Percentiles rank a stretch among this genome's conserved stretches.
Evolutionary conservation across 106 monocot species (phyloP).

Genomic region (Apostasia shenzhenica): DNA sequence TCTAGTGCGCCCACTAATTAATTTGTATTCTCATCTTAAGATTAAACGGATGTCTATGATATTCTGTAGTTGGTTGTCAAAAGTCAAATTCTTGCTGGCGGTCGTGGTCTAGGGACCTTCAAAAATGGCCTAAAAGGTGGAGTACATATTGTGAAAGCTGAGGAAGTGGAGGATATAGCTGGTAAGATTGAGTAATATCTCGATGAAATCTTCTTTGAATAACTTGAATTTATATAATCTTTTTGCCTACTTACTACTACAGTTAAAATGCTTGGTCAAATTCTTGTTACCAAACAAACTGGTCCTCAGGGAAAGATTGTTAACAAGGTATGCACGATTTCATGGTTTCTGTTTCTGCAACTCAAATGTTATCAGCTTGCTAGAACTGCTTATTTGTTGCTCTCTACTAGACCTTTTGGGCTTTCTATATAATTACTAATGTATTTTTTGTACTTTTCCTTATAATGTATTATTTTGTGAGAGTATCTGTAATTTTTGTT

Average conservation of each 20-base stretch:
- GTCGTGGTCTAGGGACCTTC: constrained; percentile 92
- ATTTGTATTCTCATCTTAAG: no score
- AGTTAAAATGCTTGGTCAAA: constrained; percentile 99
- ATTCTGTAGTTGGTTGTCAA: constrained; percentile 78
- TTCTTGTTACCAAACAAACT: constrained; percentile 98
- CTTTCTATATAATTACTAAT: no score
- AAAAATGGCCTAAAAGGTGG: constrained; percentile 93
- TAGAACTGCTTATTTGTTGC: no score
- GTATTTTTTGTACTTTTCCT: no score
- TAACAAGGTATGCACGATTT: constrained; percentile 53
- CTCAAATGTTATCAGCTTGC: not conserved
- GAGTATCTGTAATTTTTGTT: no score
- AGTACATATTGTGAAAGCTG: constrained; percentile 93
- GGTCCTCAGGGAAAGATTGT: constrained; percentile 96
- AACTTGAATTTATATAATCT: not conserved
- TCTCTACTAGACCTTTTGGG: no score
- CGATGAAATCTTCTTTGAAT: not conserved
- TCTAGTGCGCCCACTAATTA: not conserved
- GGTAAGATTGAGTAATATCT: constrained; percentile 24
- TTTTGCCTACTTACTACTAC: constrained; percentile 1
- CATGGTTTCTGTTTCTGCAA: not conserved
- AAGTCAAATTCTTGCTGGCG: constrained; percentile 99
- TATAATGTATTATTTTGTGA: no score
- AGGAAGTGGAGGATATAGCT: constrained; percentile 68
- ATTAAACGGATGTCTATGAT: not conserved